Base-by-base conservation (phyloP, 441 rosid genomes). In the Adansonia gregorii region DNA sequence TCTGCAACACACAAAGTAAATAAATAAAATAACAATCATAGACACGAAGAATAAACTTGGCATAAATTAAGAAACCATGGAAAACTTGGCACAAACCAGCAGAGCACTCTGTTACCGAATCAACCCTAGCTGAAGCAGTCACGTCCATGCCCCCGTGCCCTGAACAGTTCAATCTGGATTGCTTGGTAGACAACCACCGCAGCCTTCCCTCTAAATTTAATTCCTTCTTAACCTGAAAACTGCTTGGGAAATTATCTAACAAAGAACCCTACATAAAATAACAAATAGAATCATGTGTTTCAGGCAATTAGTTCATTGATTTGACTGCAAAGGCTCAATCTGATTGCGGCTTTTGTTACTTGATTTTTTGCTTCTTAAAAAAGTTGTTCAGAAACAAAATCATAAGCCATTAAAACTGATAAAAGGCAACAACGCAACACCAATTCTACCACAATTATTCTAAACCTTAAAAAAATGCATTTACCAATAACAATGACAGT, bases 91-190 rank as follows among this genome's bases (percentile, higher is more conserved):
- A 82, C 83, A 60, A 77, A 91, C 98, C 93, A 41, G 75, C 74
- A 15, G 80, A 78, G 78, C 83, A 66, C 27, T 85, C 84, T 0
- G 69, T 78, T 22, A 77, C 67, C 67, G 72, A 79, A 76, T 85
- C 89, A 39, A 73, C 88, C 64, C 81, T 39, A 83, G 88, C 82
- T 6, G 88, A 84, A 83, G 84, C 52, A 45, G 74, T 75, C 41
- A 69, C 86, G 81, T 88, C 92, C 86, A 84, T 78, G 17, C 75
- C 86, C 65, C 65, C 75, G 74, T 89, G 89, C 51, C 43, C 79
- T 6, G 78, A 82, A 76, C 94, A 89, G 58, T 77, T 83, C 22
- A 88, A 66, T 78, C 82, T 85, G 72, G 86, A 72, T 24, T 71
- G 77, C 10, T 80, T 85, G 5, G 75, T 72, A 45, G 74, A 77